Conservation (phyloP, 2,329 filamentous ascomycete species). For the Xylogone sp. region DNA sequence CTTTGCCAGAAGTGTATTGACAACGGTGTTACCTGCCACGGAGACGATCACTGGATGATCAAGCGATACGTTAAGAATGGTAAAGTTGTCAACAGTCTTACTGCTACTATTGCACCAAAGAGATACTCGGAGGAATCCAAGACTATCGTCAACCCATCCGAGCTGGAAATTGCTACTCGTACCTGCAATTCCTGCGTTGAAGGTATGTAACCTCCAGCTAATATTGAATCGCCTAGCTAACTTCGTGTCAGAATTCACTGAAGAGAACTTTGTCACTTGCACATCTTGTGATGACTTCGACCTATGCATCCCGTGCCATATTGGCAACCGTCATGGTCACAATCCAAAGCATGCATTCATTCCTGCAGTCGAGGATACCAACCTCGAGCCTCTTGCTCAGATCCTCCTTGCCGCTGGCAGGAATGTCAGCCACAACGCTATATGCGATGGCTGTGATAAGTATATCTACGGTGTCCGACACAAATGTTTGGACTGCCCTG, state of each 20-base stretch:
- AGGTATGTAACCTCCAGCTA: slow-evolving; percentile 36
- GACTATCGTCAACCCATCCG: slow-evolving; percentile 18
- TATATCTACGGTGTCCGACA: slow-evolving; percentile 84
- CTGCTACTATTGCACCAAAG: slow-evolving; percentile 73
- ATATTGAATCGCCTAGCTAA: slow-evolving; percentile 23
- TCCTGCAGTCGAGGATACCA: slow-evolving; percentile 60
- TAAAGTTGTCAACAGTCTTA: slow-evolving; percentile 77
- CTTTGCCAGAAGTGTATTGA: slow-evolving; percentile 79
- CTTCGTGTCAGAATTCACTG: slow-evolving; percentile 47
- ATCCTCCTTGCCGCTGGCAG: slow-evolving; percentile 75
- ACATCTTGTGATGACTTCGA: slow-evolving; percentile 84
- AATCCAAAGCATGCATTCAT: slow-evolving; percentile 82
- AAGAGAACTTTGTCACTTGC: slow-evolving; percentile 83
- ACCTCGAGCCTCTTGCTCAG: slow-evolving; percentile 57
- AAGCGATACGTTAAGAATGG: slow-evolving; percentile 82
- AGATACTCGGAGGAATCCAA: slow-evolving; percentile 23
- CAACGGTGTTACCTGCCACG: slow-evolving; percentile 71
- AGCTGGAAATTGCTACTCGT: slow-evolving; percentile 28
- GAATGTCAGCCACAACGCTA: slow-evolving; percentile 76
- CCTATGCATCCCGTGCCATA: slow-evolving; percentile 80
- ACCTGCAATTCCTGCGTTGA: slow-evolving; percentile 63
- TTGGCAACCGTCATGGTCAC: slow-evolving; percentile 76
- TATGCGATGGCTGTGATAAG: slow-evolving; percentile 93
- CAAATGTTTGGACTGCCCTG: slow-evolving; percentile 95
- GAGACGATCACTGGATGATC: slow-evolving; percentile 85